phyloP scores from a whole-genome alignment of 2,329 filamentous ascomycete species.

The Fusarium chlamydosporum region DNA sequence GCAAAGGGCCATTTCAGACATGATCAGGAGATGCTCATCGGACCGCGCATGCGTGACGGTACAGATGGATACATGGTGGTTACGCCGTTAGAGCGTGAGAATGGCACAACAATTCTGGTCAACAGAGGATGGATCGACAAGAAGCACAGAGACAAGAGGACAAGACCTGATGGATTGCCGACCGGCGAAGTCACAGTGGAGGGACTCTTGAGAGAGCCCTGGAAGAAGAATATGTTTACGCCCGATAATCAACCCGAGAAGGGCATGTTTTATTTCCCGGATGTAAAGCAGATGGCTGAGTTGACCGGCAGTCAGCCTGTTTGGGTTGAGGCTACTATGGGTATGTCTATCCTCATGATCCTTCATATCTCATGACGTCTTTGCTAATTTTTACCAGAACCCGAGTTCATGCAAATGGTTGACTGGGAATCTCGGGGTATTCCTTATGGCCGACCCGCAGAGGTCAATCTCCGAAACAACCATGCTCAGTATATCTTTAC shows the following conservation, averaged over 20 bases:
- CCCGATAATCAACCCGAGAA: conserved; percentile 88
- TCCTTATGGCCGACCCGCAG: conserved; percentile 87
- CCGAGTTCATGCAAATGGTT: conserved; percentile 81
- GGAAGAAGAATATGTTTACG: conserved; percentile 98
- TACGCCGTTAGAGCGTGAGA: conserved; percentile 85
- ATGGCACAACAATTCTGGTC: conserved; percentile 81
- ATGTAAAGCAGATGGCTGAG: conserved; percentile 90
- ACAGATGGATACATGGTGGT: conserved; percentile 92
- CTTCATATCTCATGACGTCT: conserved; percentile 5
- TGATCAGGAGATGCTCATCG: conserved; percentile 96
- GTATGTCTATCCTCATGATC: conserved; percentile 62
- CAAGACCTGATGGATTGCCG: conserved; percentile 76
- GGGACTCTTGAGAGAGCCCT: conserved; percentile 87
- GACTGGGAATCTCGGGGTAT: conserved; percentile 85
- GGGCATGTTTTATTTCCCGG: conserved; percentile 94
- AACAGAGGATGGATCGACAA: conserved; percentile 94
- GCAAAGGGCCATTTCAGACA: conserved; percentile 82
- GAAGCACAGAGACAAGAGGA: conserved; percentile 74
- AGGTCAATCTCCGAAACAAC: conserved; percentile 95
- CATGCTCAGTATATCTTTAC: conserved; percentile 99
- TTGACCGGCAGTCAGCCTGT: conserved; percentile 87
- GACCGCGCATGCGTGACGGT: conserved; percentile 89
- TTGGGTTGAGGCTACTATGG: conserved; percentile 97
- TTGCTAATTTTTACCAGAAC: conserved; percentile 66
- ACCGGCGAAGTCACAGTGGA: conserved; percentile 81